Conservation (phyloP, 768 basidiomycete species). For the Cystobasidium onofrii region DNA sequence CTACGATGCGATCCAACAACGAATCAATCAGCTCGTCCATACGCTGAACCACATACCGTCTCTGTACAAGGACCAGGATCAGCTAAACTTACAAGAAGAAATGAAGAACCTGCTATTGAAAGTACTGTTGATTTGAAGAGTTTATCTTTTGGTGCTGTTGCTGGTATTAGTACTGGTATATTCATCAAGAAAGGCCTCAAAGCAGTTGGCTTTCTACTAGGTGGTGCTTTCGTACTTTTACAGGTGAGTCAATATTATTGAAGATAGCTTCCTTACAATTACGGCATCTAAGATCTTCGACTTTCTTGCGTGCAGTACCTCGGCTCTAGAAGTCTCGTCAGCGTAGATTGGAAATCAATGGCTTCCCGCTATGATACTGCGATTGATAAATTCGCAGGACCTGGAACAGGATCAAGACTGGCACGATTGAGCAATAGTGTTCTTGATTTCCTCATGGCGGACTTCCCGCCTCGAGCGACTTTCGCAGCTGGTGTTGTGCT, state of each 20-base stretch:
- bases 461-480: slow-evolving; percentile 82
- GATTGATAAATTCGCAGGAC: slow-evolving; percentile 12
- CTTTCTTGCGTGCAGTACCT: slow-evolving; percentile 23
- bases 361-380: slow-evolving; percentile 21
- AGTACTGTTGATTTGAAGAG: slow-evolving; percentile 61
- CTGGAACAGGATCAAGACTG: slow-evolving; percentile 46
- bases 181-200: slow-evolving; percentile 91
- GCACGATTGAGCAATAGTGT: slow-evolving; percentile 53
- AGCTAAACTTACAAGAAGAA: not conserved
- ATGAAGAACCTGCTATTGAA: slow-evolving; percentile 8
- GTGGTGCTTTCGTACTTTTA: slow-evolving; percentile 79
- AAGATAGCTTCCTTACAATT: no score
- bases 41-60: slow-evolving; percentile 14
- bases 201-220: slow-evolving; percentile 69
- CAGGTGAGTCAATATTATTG: slow-evolving; percentile 66
- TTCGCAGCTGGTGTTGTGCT: slow-evolving; percentile 75
- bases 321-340: slow-evolving; percentile 11
- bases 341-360: slow-evolving; percentile 31
- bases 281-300: no score
- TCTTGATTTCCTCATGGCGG: slow-evolving; percentile 71
- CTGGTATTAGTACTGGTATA: slow-evolving; percentile 79
- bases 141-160: slow-evolving; percentile 79
- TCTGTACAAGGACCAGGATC: slow-evolving; percentile 27
- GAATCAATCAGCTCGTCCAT: slow-evolving; percentile 16
- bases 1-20: slow-evolving; percentile 21